These are phyloP conservation scores for Harringtonia aguacate DNA, from an alignment of 2,329 filamentous ascomycete species.

Conservation along the genomic window DNA sequence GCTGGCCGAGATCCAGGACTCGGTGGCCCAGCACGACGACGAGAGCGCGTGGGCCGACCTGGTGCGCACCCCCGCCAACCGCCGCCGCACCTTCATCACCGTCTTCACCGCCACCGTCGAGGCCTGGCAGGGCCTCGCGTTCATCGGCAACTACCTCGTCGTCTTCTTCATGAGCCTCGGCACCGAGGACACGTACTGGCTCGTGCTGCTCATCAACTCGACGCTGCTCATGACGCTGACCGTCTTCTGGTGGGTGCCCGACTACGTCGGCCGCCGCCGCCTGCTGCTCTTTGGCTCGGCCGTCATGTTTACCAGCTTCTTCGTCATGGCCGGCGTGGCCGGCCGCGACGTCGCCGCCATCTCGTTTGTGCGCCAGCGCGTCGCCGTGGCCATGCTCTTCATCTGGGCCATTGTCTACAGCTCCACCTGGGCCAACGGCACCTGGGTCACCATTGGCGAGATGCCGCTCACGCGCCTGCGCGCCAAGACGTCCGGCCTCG, in stretches of 20 bases:
- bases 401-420: conserved; percentile 5
- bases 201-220: background rate
- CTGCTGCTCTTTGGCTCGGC: conserved; percentile 1
- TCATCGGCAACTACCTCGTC: conserved; percentile 3
- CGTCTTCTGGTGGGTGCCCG: conserved; percentile 2
- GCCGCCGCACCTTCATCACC: conserved; percentile 1
- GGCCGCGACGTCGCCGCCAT: background rate
- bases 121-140: conserved; percentile 2
- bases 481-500: conserved; percentile 3
- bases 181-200: conserved; percentile 1
- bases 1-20: conserved; percentile 1
- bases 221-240: conserved; percentile 4
- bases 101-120: conserved; percentile 2
- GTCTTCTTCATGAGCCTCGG: conserved; percentile 5
- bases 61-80: background rate
- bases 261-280: conserved; percentile 1
- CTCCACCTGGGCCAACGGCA: conserved; percentile 1
- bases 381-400: conserved; percentile 4
- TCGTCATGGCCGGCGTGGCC: conserved; percentile 4
- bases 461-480: conserved; percentile 4
- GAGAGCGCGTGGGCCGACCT: conserved; percentile 3
- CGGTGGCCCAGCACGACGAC: background rate
- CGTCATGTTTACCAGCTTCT: conserved; percentile 2
- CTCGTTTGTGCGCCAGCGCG: background rate
- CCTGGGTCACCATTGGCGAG: conserved; percentile 2